phyloP scores from a whole-genome alignment of 148 eudicot species.

The Silene conica region DNA sequence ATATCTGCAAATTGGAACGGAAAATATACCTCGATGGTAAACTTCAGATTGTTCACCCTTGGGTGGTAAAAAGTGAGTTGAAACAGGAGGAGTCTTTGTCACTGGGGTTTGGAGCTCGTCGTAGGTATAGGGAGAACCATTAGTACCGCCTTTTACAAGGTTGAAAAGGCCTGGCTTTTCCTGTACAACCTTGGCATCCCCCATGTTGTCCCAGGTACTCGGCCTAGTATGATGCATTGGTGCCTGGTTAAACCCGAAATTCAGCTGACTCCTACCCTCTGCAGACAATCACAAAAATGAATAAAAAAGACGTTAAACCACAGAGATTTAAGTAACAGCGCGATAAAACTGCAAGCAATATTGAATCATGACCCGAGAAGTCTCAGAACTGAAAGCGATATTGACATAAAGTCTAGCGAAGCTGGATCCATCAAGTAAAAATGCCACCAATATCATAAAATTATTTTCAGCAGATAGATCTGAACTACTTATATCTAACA shows the following conservation, averaged over 20 bases:
- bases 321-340: neutral
- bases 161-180: conserved; percentile 37
- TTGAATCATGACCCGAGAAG: neutral
- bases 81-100: conserved; percentile 31
- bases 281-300: conserved; percentile 17
- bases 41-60: conserved; percentile 43
- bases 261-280: conserved; percentile 66
- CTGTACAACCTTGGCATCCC: conserved; percentile 43
- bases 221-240: conserved; percentile 43
- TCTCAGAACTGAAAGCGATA: neutral
- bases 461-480: neutral
- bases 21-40: conserved; percentile 53
- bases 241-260: conserved; percentile 43
- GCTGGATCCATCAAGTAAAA: neutral
- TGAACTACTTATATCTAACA: neutral
- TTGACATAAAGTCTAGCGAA: neutral
- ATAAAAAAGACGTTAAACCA: neutral
- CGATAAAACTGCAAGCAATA: neutral
- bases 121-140: conserved; percentile 40
- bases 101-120: conserved; percentile 33
- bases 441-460: neutral
- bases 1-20: neutral
- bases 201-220: conserved; percentile 47
- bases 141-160: conserved; percentile 32
- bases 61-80: conserved; percentile 41